Conservation (phyloP, 2,329 filamentous ascomycete genomes). For the Penicillium occitanis region DNA sequence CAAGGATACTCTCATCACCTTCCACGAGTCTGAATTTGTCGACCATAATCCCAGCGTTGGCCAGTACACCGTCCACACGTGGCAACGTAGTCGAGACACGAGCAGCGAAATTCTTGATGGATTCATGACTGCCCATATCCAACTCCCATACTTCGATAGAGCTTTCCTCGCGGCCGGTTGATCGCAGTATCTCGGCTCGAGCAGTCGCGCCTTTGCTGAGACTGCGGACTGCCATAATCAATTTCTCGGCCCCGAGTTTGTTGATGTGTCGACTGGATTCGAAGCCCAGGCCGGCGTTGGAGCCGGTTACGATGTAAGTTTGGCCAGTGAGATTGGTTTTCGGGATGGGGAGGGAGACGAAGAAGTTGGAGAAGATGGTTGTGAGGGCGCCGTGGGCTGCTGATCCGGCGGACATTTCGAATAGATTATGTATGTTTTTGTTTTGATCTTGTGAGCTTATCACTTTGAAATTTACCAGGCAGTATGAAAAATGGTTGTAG, state of each 20-base stretch:
- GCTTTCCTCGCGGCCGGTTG: conserved; percentile 37
- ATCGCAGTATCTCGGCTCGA: conserved; percentile 25
- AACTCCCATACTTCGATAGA: conserved; percentile 52
- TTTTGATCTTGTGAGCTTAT: too few species aligned
- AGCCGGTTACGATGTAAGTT: conserved; percentile 52
- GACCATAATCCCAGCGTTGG: conserved; percentile 46
- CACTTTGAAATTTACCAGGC: too few species aligned
- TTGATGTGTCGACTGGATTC: conserved; percentile 46
- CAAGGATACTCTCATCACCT: conserved; percentile 32
- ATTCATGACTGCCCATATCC: conserved; percentile 52
- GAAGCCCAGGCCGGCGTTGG: conserved; percentile 53
- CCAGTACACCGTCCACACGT: conserved; percentile 47
- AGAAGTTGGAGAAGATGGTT: conserved; percentile 19
- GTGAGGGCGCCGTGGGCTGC: conserved; percentile 11
- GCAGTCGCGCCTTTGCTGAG: conserved; percentile 46
- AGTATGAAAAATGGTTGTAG: too few species aligned
- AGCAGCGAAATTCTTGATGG: conserved; percentile 44
- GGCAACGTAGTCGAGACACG: conserved; percentile 36
- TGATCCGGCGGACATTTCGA: conserved; percentile 17
- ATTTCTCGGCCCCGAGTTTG: conserved; percentile 38
- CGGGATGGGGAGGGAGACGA: conserved; percentile 17
- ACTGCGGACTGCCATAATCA: conserved; percentile 53
- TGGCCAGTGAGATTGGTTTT: conserved; percentile 30
- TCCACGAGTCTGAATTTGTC: conserved; percentile 23
- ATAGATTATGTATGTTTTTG: too few species aligned